Conservation (phyloP, 2,329 filamentous ascomycete species). For the Aspergillus versicolor region DNA sequence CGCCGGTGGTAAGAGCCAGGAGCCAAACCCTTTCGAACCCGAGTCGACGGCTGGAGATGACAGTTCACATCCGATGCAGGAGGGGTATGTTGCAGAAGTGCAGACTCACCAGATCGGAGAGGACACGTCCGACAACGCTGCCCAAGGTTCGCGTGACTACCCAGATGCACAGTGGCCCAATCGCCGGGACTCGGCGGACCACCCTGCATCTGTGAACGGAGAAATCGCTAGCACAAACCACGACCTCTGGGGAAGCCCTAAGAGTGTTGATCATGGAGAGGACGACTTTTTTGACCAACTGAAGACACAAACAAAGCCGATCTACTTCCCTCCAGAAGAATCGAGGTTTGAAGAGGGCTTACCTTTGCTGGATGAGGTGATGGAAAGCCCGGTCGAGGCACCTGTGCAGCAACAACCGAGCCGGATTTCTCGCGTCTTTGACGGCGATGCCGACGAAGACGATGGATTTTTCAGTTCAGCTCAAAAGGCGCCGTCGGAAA, state of each 20-base stretch:
- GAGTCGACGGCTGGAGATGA: not conserved
- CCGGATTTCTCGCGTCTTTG: slow-evolving; percentile 37
- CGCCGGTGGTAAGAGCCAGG: not conserved
- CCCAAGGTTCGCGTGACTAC: not conserved
- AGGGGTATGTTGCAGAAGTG: not conserved
- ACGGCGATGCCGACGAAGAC: slow-evolving; percentile 36
- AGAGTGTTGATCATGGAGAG: slow-evolving; percentile 41
- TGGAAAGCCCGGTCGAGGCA: slow-evolving; percentile 22
- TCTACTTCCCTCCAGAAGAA: slow-evolving; percentile 45
- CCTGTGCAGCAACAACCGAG: slow-evolving; percentile 28
- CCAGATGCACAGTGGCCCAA: slow-evolving; percentile 3
- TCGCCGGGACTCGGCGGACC: slow-evolving; percentile 4
- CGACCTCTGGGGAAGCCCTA: slow-evolving; percentile 46
- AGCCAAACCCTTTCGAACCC: not conserved
- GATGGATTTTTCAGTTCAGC: slow-evolving; percentile 37
- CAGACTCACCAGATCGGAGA: not conserved
- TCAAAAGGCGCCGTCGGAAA: slow-evolving; percentile 14
- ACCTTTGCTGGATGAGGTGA: slow-evolving; percentile 55
- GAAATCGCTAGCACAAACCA: slow-evolving; percentile 17
- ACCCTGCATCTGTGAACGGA: slow-evolving; percentile 10
- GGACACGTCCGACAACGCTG: not conserved
- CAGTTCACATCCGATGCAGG: not conserved
- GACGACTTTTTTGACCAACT: slow-evolving; percentile 63
- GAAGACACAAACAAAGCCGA: slow-evolving; percentile 41
- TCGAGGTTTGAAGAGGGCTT: slow-evolving; percentile 69